A percentile compares a stretch with the other conserved stretches of the same genome.
Conservation (phyloP, 1,284 basidiomycete species). For the Apiotrichum gracile region DNA sequence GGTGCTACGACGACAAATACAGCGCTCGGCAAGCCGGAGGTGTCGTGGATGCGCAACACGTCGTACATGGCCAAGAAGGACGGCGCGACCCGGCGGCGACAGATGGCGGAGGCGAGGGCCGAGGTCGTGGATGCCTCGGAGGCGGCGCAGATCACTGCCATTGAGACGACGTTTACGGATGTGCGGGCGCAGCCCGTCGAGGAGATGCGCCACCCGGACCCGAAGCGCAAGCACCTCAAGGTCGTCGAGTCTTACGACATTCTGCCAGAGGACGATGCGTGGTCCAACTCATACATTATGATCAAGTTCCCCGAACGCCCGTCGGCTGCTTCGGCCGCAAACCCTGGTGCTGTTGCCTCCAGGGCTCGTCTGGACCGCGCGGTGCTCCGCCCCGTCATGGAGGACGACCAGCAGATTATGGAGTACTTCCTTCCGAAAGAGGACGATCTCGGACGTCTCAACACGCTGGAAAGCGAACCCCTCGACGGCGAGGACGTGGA, state of each 20-base stretch:
- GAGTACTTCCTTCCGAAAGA: conserved; percentile 81
- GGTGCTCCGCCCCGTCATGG: conserved; percentile 73
- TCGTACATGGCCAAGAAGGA: conserved; percentile 65
- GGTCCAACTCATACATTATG: conserved; percentile 82
- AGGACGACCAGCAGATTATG: conserved; percentile 74
- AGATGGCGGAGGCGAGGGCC: conserved; percentile 26
- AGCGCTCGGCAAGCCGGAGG: conserved; percentile 49
- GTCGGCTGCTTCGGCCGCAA: conserved; percentile 59
- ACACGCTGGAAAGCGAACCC: conserved; percentile 20
- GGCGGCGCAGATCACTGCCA: conserved; percentile 69
- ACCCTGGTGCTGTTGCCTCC: conserved; percentile 54
- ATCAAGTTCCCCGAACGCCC: conserved; percentile 85
- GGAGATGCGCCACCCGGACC: conserved; percentile 56
- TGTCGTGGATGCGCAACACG: conserved; percentile 83
- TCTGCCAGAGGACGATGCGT: conserved; percentile 77
- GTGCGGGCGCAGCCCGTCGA: conserved; percentile 56
- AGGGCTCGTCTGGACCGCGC: conserved; percentile 65
- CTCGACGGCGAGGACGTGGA: conserved; percentile 20
- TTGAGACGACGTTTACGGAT: conserved; percentile 72
- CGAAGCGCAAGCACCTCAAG: conserved; percentile 67
- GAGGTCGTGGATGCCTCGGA: conserved; percentile 67
- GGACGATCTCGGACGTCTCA: conserved; percentile 52
- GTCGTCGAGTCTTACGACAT: conserved; percentile 78
- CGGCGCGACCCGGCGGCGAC: conserved; percentile 18
- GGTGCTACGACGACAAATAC: neutral